Conservation (phyloP, 2,329 filamentous ascomycete species). For the Fusarium globosum region DNA sequence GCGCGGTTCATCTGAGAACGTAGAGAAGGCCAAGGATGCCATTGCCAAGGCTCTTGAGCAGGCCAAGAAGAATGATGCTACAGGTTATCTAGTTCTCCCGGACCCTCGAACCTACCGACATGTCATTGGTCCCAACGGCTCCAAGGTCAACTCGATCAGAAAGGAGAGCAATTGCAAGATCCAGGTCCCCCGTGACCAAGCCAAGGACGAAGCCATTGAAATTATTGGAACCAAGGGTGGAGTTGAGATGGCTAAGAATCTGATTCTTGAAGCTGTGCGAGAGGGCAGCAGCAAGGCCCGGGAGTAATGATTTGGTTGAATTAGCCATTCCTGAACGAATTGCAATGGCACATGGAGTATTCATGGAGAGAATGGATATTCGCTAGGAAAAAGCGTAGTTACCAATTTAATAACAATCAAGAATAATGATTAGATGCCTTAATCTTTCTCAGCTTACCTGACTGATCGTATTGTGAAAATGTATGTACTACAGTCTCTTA, state of each 20-base stretch:
- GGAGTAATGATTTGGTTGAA: conserved; percentile 41
- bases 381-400: conserved; percentile 5
- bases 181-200: conserved; percentile 87
- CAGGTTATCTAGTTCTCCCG: conserved; percentile 88
- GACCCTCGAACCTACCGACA: conserved; percentile 90
- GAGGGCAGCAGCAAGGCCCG: conserved; percentile 61
- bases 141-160: conserved; percentile 91
- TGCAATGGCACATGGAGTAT: conserved; percentile 23
- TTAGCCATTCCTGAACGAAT: conserved; percentile 24
- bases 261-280: conserved; percentile 86
- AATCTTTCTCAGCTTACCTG: not conserved
- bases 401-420: conserved; percentile 32
- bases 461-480: not conserved
- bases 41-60: conserved; percentile 80
- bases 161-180: conserved; percentile 94
- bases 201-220: conserved; percentile 84
- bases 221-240: conserved; percentile 83
- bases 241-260: conserved; percentile 85
- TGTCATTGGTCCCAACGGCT: conserved; percentile 89
- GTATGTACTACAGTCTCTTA: conserved; percentile 14
- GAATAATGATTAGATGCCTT: conserved; percentile 25
- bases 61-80: conserved; percentile 75
- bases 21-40: conserved; percentile 82
- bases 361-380: conserved; percentile 24
- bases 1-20: conserved; percentile 78